Evolutionary conservation across 73 alveolate species (phyloP).

Genomic region (Tetrahymena elliotti): DNA sequence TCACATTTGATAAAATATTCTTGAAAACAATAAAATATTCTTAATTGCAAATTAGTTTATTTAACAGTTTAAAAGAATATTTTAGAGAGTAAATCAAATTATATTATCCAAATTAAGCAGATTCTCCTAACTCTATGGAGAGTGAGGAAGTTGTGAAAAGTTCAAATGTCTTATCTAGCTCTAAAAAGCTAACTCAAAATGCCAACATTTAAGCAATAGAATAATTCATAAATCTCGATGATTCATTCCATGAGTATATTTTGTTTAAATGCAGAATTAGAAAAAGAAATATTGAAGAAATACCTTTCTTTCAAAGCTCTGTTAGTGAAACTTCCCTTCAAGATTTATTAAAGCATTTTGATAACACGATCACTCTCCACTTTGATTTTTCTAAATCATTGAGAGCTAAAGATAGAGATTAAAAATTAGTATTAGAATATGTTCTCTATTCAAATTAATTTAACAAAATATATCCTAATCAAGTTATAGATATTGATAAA

Average conservation of each 20-base stretch:
- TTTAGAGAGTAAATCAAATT: neutral
- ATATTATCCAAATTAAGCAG: neutral
- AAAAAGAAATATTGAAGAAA: neutral
- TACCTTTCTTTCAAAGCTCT: neutral
- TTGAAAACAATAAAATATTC: neutral
- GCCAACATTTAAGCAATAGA: neutral
- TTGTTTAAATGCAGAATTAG: neutral
- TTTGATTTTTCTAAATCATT: neutral
- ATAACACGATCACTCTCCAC: neutral
- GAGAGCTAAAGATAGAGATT: neutral
- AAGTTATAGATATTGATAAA: neutral
- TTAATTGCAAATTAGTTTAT: neutral
- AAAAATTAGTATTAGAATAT: neutral
- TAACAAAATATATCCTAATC: neutral
- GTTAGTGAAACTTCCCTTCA: neutral
- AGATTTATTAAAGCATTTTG: neutral
- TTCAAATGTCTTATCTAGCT: neutral
- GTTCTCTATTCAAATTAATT: neutral
- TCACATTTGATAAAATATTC: neutral
- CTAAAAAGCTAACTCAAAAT: neutral
- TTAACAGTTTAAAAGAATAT: neutral
- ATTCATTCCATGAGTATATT: neutral
- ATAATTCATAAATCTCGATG: neutral
- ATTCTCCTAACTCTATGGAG: neutral
- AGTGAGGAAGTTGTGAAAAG: neutral